Evolutionary conservation across 768 basidiomycete genomes (phyloP).

Genomic region (Tylopilus felleus): DNA sequence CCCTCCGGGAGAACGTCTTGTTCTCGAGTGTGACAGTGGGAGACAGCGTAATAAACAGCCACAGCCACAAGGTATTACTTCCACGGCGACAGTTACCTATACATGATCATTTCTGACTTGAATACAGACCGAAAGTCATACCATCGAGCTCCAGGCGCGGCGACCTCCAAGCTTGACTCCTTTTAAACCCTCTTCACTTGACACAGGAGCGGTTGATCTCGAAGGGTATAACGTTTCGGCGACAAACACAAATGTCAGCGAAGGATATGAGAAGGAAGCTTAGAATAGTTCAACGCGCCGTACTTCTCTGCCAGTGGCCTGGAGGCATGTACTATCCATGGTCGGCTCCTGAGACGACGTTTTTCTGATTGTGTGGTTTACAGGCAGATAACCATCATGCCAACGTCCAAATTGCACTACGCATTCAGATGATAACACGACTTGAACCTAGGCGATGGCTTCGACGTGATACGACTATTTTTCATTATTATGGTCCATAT

Average conservation of each 20-base stretch:
- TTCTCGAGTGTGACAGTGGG: background rate
- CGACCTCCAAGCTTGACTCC: background rate
- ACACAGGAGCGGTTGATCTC: background rate
- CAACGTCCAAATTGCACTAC: background rate
- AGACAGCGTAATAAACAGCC: background rate
- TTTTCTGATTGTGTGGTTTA: too few relatives aligned
- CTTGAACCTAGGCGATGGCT: too few relatives aligned
- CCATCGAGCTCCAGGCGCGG: constrained; percentile 1
- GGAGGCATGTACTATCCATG: background rate
- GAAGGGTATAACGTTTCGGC: background rate
- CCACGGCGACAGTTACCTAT: background rate
- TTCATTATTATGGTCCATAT: too few relatives aligned
- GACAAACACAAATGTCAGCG: background rate
- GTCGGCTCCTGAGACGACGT: too few relatives aligned
- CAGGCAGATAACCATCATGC: background rate
- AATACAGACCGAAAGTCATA: constrained; percentile 1
- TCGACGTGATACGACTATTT: too few relatives aligned
- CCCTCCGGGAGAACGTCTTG: constrained; percentile 5
- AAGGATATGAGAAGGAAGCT: background rate
- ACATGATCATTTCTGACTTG: background rate
- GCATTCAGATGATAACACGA: background rate
- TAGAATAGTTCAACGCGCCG: background rate
- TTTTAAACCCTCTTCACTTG: background rate
- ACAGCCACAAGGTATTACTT: constrained; percentile 4
- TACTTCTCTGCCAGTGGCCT: background rate